These are phyloP conservation scores for Eragrostis curvula DNA, from an alignment of 176 grass and related monocot genomes.

Conservation along the genomic window DNA sequence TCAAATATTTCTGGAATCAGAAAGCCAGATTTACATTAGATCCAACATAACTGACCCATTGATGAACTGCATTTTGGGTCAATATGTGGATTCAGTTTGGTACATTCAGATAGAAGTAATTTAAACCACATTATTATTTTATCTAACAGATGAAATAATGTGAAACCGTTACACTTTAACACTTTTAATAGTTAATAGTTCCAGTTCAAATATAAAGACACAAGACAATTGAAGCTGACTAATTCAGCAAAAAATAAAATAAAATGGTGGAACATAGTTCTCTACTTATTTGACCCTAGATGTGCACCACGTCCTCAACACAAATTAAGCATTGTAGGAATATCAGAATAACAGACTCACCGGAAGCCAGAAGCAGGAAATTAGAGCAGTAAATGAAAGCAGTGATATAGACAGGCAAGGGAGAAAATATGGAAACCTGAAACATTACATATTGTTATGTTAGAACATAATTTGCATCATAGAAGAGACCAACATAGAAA, in stretches of 20 bases:
- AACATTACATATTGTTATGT: conserved; percentile 25
- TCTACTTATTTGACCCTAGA: not conserved
- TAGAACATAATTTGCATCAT: conserved; percentile 29
- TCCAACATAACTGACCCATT: conserved; percentile 12
- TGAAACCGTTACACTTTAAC: not conserved
- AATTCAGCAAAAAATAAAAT: not conserved
- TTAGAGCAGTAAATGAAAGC: conserved; percentile 40
- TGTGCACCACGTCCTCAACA: not conserved
- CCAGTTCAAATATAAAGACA: not conserved
- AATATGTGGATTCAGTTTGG: not conserved
- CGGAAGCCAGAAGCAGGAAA: conserved; percentile 69
- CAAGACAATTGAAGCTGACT: not conserved
- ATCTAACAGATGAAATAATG: conserved; percentile 13
- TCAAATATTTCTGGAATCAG: conserved; percentile 25
- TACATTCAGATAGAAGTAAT: not conserved
- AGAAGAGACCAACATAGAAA: conserved; percentile 15
- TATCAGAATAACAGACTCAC: conserved; percentile 45
- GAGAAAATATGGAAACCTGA: conserved; percentile 77
- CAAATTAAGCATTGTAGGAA: conserved; percentile 14
- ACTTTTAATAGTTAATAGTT: not conserved
- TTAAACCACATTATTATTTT: not conserved
- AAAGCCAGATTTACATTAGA: not conserved
- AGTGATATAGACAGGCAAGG: conserved; percentile 67
- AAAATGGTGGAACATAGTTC: not conserved
- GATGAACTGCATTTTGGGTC: not conserved